phyloP scores from a whole-genome alignment of 106 monocot species.

The Acorus calamus region DNA sequence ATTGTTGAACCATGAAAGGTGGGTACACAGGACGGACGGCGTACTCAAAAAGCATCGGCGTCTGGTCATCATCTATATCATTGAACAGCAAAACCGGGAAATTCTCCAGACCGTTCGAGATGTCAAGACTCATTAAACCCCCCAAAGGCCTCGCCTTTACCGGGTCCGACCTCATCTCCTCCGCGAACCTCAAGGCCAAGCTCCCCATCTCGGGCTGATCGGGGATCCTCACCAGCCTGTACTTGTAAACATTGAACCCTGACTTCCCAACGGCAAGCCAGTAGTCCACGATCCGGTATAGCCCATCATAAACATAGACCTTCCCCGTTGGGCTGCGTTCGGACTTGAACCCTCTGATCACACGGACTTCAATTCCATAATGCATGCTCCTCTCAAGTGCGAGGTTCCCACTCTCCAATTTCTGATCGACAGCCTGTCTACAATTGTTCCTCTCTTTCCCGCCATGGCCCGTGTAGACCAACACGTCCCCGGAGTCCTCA shows the following conservation, averaged over 20 bases:
- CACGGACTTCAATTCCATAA: constrained; percentile 28
- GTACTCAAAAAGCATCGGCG: constrained; percentile 78
- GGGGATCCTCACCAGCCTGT: constrained; percentile 16
- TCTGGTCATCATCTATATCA: constrained; percentile 65
- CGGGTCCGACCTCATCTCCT: constrained; percentile 46
- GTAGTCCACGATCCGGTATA: constrained; percentile 16
- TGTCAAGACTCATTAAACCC: constrained; percentile 64
- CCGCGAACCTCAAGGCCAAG: constrained; percentile 10
- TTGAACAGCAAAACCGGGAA: constrained; percentile 64
- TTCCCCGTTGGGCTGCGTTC: constrained; percentile 17
- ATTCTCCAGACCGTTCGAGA: constrained; percentile 65
- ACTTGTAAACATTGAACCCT: constrained; percentile 28
- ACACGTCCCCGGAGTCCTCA: constrained; percentile 21
- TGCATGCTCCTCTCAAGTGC: constrained; percentile 27
- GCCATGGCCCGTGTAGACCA: constrained; percentile 34
- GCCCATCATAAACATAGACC: constrained; percentile 34
- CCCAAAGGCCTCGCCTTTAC: constrained; percentile 22
- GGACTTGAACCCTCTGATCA: constrained; percentile 19
- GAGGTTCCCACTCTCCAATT: constrained; percentile 18
- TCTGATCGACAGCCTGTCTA: constrained; percentile 12
- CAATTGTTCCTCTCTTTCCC: constrained; percentile 6
- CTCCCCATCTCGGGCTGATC: constrained; percentile 30
- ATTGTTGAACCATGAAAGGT: constrained; percentile 11
- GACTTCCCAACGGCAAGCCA: constrained; percentile 28
- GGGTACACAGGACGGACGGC: constrained; percentile 44